Percentiles rank a stretch among this genome's conserved stretches.
Evolutionary conservation across 1,139 yeast genomes (phyloP).

Genomic region (Yamadazyma aaseri): DNA sequence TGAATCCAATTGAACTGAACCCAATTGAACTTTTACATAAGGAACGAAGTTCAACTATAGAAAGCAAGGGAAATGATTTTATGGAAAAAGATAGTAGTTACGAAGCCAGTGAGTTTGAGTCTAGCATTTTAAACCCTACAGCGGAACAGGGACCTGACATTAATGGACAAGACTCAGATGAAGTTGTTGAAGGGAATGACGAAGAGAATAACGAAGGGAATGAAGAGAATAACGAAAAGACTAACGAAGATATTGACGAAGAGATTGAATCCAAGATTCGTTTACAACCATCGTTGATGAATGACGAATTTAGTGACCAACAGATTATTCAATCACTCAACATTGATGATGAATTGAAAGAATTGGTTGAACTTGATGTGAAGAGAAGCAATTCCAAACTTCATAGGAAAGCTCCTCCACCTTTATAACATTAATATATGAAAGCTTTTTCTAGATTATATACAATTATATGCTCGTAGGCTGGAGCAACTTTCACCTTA

Average conservation of each 20-base stretch:
- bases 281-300: not conserved
- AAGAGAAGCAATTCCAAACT: constrained; percentile 7
- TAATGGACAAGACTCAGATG: not conserved
- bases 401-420: constrained; percentile 18
- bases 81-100: not conserved
- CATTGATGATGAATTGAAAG: constrained; percentile 7
- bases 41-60: not conserved
- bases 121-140: not conserved
- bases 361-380: constrained; percentile 8
- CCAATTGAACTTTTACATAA: not conserved
- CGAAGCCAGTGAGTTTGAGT: not conserved
- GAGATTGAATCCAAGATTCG: not conserved
- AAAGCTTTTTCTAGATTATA: no score
- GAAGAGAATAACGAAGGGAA: not conserved
- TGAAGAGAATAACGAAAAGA: not conserved
- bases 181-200: not conserved
- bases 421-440: constrained; percentile 10
- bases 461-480: no score
- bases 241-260: no score
- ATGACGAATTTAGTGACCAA: constrained; percentile 1
- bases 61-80: not conserved
- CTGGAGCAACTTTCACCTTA: not conserved
- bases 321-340: constrained; percentile 1
- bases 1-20: not conserved
- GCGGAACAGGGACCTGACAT: not conserved